Base-by-base conservation (phyloP, 441 rosid species). In the Codiaeum variegatum region DNA sequence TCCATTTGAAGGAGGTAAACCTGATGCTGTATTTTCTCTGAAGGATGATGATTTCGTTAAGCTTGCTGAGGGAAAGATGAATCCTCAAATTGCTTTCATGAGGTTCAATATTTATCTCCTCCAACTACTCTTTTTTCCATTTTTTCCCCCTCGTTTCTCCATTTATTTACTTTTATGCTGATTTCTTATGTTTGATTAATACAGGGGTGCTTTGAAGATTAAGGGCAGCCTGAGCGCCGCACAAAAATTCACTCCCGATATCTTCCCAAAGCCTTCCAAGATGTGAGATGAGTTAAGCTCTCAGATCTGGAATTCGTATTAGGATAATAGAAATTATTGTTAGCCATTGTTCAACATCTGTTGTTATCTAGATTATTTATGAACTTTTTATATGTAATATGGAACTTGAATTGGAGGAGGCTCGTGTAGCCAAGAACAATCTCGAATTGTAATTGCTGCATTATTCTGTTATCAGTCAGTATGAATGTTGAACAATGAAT, bases 191-290 rank as follows among this genome's bases (percentile, higher is more conserved):
- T 72, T 65, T 54, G 79, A 65, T 78, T 79, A 55, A 74, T 79
- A 78, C 85, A 94, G 98, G 88, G 99, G 99, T 44, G 88, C 88
- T 1, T 83, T 94, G 94, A 94, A 94, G 92, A 83, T 95, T 64
- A 95, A 88, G 83, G 98, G 99, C 66, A 95, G 98, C 73, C 83
- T 95, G 76, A 89, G 89, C 71, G 96, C 98, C 0, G 99, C 99
- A 0, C 97, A 90, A 87, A 95, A 95, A 71, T 91, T 95, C 78
- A 88, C 98, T 15, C 99, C 97, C 0, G 99, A 88, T 77, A 90
- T 92, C 77, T 95, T 95, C 90, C 99, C 99, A 2, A 94, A 92
- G 86, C 96, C 91, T 19, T 77, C 99, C 1, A 94, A 92, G 91
- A 70, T 94, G 87, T 94, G 88, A 94, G 68, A 75, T 64, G 12